Percentiles rank a stretch among this genome's conserved stretches.
phyloP scores from a whole-genome alignment of 345 rosid genomes.

The Luvunga scandens region DNA sequence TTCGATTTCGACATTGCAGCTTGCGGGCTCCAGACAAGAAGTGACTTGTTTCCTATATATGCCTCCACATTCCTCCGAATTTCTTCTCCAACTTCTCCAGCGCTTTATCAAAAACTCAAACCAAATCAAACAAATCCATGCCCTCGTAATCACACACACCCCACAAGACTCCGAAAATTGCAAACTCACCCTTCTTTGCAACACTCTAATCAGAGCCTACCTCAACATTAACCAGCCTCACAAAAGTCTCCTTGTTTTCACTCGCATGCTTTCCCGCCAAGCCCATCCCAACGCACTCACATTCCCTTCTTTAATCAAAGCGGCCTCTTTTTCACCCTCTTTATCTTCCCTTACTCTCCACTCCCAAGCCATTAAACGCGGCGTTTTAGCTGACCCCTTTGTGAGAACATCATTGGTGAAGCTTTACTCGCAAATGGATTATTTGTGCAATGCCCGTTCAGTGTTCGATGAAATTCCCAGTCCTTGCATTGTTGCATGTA shows the following conservation, averaged over 20 bases:
- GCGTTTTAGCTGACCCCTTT: constrained; percentile 48
- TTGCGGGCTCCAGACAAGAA: no score
- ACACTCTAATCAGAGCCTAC: constrained; percentile 58
- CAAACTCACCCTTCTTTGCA: constrained; percentile 49
- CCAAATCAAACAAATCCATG: constrained; percentile 60
- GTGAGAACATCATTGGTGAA: constrained; percentile 51
- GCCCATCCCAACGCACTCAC: constrained; percentile 49
- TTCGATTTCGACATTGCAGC: no score
- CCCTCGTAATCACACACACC: constrained; percentile 35
- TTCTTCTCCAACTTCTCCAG: constrained; percentile 54
- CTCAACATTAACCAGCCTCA: constrained; percentile 39
- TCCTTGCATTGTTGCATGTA: constrained; percentile 51
- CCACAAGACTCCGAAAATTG: constrained; percentile 20
- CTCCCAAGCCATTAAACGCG: constrained; percentile 47
- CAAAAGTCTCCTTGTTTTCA: constrained; percentile 46
- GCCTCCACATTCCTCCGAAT: constrained; percentile 23
- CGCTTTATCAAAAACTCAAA: constrained; percentile 31
- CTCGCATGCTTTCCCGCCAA: constrained; percentile 50
- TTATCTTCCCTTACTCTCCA: constrained; percentile 38
- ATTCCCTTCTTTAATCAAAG: constrained; percentile 69
- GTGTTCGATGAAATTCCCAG: constrained; percentile 54
- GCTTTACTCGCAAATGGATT: constrained; percentile 36
- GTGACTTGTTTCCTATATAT: not conserved
- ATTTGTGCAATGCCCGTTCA: constrained; percentile 30
- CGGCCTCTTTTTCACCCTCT: constrained; percentile 35